These are phyloP conservation scores for Fraxinus ornus DNA, from an alignment of 305 asterid species.

Conservation along the genomic window DNA sequence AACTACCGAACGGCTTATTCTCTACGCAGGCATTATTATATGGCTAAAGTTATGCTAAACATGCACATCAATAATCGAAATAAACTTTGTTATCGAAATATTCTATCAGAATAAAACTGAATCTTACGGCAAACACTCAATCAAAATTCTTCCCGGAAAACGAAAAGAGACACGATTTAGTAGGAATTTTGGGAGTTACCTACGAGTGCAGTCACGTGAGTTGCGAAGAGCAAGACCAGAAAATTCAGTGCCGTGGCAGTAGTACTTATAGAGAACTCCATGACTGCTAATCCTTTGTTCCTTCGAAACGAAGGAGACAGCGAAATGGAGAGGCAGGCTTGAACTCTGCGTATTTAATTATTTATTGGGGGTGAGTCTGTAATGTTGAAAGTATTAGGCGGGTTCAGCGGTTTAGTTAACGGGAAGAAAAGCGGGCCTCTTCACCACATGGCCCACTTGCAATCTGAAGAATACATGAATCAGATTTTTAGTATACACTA, in stretches of 20 bases:
- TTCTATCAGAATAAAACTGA: neutral
- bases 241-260: slow-evolving; percentile 20
- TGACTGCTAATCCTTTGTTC: slow-evolving; percentile 14
- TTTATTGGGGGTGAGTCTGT: slow-evolving; percentile 9
- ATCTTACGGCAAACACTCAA: neutral
- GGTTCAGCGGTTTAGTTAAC: neutral
- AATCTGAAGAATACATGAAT: no score
- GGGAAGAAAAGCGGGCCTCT: neutral
- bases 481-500: no score
- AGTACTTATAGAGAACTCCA: slow-evolving; percentile 30
- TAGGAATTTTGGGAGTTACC: slow-evolving; percentile 31
- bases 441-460: neutral
- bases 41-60: neutral
- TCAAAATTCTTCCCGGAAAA: neutral
- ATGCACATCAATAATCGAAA: neutral
- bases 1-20: neutral
- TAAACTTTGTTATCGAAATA: neutral
- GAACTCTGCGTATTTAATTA: slow-evolving; percentile 1
- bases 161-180: neutral
- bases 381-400: neutral
- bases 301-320: slow-evolving; percentile 29
- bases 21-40: neutral
- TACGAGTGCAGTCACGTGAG: slow-evolving; percentile 23
- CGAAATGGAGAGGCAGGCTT: slow-evolving; percentile 17
- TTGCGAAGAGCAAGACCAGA: slow-evolving; percentile 24